phyloP scores from a whole-genome alignment of 257 asterid species.

The Lantana camara region DNA sequence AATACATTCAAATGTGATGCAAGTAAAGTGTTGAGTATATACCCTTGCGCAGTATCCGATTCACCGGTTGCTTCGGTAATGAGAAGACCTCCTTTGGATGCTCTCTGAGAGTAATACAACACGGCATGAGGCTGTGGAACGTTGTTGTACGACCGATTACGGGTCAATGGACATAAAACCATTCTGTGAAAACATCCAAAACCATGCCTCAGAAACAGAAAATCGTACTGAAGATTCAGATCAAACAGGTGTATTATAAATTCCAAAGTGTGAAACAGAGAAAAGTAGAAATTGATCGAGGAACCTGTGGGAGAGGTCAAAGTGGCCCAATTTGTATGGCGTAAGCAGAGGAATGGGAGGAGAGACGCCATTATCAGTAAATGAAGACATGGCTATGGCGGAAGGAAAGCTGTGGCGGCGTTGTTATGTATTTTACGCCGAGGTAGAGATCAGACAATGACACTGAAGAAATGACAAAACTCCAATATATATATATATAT shows the following conservation, averaged over 20 bases:
- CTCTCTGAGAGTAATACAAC: conserved; percentile 32
- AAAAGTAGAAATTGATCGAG: too few relatives aligned
- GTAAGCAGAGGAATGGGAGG: conserved; percentile 31
- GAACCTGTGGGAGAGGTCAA: conserved; percentile 44
- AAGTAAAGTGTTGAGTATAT: neutral
- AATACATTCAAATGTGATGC: neutral
- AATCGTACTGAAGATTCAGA: too few relatives aligned
- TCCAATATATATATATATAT: neutral
- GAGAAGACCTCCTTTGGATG: conserved; percentile 35
- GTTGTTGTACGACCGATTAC: conserved; percentile 35
- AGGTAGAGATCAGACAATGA: neutral
- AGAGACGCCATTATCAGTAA: neutral
- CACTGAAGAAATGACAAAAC: neutral
- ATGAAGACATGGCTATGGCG: neutral
- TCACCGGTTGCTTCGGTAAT: conserved; percentile 44
- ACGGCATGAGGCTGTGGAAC: conserved; percentile 33
- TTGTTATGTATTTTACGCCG: neutral
- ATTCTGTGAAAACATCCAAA: conserved; percentile 20
- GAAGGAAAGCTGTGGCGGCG: neutral
- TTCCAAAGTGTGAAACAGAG: too few relatives aligned
- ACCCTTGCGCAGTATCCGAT: conserved; percentile 34
- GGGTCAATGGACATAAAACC: conserved; percentile 37
- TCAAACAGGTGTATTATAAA: too few relatives aligned
- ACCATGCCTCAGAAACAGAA: neutral
- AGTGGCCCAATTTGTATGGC: conserved; percentile 38